phyloP scores from a whole-genome alignment of 495 filamentous ascomycete species.

The Neurospora tetrasperma region DNA sequence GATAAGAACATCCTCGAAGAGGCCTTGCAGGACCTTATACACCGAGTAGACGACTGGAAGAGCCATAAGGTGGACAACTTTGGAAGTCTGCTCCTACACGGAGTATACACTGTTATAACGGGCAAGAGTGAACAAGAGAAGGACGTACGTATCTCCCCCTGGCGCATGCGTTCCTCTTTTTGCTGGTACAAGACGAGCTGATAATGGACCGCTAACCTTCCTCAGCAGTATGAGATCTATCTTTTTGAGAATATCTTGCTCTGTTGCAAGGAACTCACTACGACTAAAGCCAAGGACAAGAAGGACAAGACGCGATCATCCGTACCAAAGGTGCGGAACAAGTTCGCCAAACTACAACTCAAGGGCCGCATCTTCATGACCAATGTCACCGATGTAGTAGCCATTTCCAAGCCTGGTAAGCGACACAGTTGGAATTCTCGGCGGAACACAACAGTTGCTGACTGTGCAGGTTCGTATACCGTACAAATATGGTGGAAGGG shows the following conservation, averaged over 20 bases:
- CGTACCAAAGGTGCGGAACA: conserved; percentile 50
- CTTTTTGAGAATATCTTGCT: conserved; percentile 92
- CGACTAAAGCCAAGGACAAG: conserved; percentile 70
- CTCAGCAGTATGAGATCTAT: conserved; percentile 82
- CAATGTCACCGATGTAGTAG: conserved; percentile 90
- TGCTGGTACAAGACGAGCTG: not conserved
- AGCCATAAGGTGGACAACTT: conserved; percentile 82
- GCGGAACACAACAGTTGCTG: conserved; percentile 5
- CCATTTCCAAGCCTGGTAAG: conserved; percentile 72
- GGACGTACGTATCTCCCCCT: conserved; percentile 51
- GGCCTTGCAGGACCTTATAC: conserved; percentile 68
- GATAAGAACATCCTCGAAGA: conserved; percentile 71
- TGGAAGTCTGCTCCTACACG: conserved; percentile 77
- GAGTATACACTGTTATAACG: conserved; percentile 89
- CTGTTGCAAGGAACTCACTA: conserved; percentile 91
- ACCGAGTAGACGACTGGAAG: conserved; percentile 96
- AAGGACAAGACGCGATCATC: conserved; percentile 46
- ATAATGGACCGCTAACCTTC: conserved; percentile 9
- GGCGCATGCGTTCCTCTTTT: not conserved
- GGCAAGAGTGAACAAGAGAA: conserved; percentile 73
- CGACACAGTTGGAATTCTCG: not conserved
- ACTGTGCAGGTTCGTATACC: conserved; percentile 65
- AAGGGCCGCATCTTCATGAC: conserved; percentile 99
- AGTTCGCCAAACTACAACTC: conserved; percentile 76
- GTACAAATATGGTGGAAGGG: conserved; percentile 99